Percentiles rank a stretch among this genome's conserved stretches.
Evolutionary conservation across 106 monocot genomes (phyloP).

Genomic region (Hemerocallis citrina): DNA sequence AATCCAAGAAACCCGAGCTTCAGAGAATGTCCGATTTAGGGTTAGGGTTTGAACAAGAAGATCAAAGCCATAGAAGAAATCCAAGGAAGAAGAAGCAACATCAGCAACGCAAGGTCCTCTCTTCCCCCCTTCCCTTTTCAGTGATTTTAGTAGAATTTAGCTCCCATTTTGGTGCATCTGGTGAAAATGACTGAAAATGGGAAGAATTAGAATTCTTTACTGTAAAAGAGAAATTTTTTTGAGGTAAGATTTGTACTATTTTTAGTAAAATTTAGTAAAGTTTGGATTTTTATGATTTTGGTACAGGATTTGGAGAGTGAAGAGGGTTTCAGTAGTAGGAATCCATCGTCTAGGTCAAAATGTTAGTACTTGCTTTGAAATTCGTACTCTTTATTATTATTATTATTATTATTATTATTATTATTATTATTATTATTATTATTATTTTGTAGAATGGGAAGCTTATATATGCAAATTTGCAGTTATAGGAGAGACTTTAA

Average conservation of each 20-base stretch:
- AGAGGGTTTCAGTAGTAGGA: neutral
- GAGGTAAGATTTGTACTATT: too few relatives aligned
- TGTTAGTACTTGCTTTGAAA: neutral
- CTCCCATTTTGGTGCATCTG: too few relatives aligned
- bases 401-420: too few relatives aligned
- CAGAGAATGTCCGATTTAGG: slow-evolving; percentile 26
- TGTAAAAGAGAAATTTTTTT: too few relatives aligned
- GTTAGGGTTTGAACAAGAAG: slow-evolving; percentile 16
- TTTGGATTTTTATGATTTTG: neutral
- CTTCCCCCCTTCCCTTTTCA: neutral
- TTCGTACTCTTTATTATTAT: neutral
- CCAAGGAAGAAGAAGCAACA: slow-evolving; percentile 14
- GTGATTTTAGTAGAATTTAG: neutral
- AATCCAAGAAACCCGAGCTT: neutral
- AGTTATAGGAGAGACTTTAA: neutral
- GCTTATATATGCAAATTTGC: too few relatives aligned
- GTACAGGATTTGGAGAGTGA: neutral
- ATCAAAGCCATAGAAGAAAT: slow-evolving; percentile 1
- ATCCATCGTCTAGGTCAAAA: neutral
- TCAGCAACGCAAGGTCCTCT: slow-evolving; percentile 2
- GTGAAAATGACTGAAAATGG: too few relatives aligned
- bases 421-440: too few relatives aligned
- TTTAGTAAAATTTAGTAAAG: too few relatives aligned
- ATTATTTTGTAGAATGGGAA: too few relatives aligned
- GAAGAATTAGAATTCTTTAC: too few relatives aligned